Evolutionary conservation across 208 protist genomes (phyloP), one percentile per base, ranked within the genome.

Genomic region (Acanthamoeba quina): DNA sequence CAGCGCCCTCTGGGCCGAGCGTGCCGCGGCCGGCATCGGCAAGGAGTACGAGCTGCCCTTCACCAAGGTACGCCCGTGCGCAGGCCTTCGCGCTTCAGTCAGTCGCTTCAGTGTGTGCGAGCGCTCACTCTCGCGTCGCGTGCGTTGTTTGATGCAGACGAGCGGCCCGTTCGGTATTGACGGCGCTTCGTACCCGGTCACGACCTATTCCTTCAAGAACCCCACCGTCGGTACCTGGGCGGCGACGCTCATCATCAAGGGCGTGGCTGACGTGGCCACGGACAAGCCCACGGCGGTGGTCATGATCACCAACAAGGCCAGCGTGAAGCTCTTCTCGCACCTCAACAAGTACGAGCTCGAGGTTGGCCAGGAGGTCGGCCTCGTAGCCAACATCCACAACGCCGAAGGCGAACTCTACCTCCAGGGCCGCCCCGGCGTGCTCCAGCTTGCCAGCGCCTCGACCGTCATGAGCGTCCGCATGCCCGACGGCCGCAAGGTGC

Each of bases 291-390:
- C 37, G 3, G 83, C 83, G 44, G 41, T 90, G 29, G 15, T 70
- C 21, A 90, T 90, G 83, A 31, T 90, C 37, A 90, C 83, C 83
- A 90, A 90, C 44, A 62, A 44, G 56, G 37, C 13, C 56, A 29
- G 34, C 31, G 31, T 74, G 31, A 37, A 72, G 58, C 62, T 90
- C 37, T 90, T 90, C 56, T 90, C 83, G 47, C 89, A 93, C 47
- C 68, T 93, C 49, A 93, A 74, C 62, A 34, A 52, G 44, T 93
- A 82, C 89, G 66, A 93, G 44, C 68, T 93, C 11, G 49, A 80
- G 34, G 66, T 74, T 4, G 66, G 54, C 49, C 89, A 93, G 54
- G 64, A 93, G 54, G 64, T 93, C 13, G 89, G 89, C 21, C 89
- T 93, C 66, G 49, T 80, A 0, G 89, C 89, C 68, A 93, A 93